These are phyloP conservation scores for Blastocladiella emersonii DNA, from an alignment of 371 early-diverging fungal genomes.

Conservation along the genomic window DNA sequence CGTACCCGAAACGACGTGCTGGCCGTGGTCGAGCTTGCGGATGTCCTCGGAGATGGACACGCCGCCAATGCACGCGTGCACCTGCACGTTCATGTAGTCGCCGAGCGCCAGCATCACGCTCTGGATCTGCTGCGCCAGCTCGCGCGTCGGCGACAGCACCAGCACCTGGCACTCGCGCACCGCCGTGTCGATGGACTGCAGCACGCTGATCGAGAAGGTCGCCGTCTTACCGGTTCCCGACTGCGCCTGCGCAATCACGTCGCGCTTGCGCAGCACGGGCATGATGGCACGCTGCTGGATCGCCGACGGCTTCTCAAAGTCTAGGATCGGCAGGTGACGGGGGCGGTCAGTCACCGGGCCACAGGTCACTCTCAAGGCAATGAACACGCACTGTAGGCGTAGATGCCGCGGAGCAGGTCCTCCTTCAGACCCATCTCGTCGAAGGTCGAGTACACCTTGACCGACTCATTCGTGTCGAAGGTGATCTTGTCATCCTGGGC, in stretches of 20 bases:
- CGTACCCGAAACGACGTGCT: constrained; percentile 81
- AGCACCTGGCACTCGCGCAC: constrained; percentile 70
- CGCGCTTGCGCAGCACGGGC: constrained; percentile 66
- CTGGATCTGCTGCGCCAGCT: constrained; percentile 82
- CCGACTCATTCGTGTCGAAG: constrained; percentile 26
- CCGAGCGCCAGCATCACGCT: constrained; percentile 70
- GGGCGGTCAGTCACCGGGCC: no score
- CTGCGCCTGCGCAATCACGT: constrained; percentile 92
- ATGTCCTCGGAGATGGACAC: constrained; percentile 71
- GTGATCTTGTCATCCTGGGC: constrained; percentile 10
- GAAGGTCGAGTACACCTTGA: constrained; percentile 56
- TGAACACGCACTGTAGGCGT: constrained; percentile 46
- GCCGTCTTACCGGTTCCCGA: constrained; percentile 97
- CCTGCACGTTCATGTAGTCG: constrained; percentile 64
- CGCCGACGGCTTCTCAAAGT: constrained; percentile 75
- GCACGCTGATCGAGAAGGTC: constrained; percentile 82
- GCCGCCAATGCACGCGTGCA: constrained; percentile 84
- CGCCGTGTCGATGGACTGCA: constrained; percentile 67
- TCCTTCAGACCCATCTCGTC: constrained; percentile 70
- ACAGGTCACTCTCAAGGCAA: neutral
- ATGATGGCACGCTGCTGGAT: constrained; percentile 88
- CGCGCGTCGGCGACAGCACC: constrained; percentile 81
- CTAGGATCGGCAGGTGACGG: neutral
- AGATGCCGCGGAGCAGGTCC: constrained; percentile 76
- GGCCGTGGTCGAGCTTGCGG: constrained; percentile 44